Conservation (phyloP, 1,284 basidiomycete genomes). For the Cronartium ribicola region DNA sequence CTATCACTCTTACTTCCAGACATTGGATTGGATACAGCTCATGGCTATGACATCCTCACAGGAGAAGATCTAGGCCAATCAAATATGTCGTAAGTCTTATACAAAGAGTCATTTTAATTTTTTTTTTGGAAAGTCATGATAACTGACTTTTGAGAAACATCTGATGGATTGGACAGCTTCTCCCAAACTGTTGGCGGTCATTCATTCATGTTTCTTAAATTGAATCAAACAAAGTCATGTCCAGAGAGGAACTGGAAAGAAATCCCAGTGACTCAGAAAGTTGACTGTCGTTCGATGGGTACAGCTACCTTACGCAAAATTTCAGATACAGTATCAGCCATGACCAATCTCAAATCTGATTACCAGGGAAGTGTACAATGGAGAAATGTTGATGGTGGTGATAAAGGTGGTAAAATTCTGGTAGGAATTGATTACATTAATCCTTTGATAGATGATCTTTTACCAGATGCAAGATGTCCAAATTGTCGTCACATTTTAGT, state of each 20-base stretch:
- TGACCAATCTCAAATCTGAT: neutral
- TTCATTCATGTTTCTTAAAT: constrained; percentile 18
- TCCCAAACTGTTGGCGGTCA: neutral
- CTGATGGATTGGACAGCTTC: neutral
- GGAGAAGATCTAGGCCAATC: constrained; percentile 24
- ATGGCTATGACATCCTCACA: neutral
- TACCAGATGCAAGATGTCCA: neutral
- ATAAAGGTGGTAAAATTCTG: neutral
- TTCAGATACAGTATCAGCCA: neutral
- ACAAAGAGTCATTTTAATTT: neutral
- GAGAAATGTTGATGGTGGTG: constrained; percentile 11
- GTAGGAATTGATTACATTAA: constrained; percentile 41
- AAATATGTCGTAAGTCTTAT: constrained; percentile 4
- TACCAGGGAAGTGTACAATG: constrained; percentile 2
- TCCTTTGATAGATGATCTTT: neutral
- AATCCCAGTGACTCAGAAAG: constrained; percentile 2
- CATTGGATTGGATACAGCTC: constrained; percentile 20
- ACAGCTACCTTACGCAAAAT: neutral
- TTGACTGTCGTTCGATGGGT: neutral
- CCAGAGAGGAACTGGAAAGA: neutral
- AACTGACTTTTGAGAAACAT: neutral
- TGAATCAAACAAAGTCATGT: constrained; percentile 5
- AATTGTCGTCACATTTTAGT: constrained; percentile 14
- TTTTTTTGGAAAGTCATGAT: neutral
- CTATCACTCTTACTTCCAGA: constrained; percentile 9